Conservation (phyloP, 371 early-diverging fungal genomes). For the Apophysomyces sp. region DNA sequence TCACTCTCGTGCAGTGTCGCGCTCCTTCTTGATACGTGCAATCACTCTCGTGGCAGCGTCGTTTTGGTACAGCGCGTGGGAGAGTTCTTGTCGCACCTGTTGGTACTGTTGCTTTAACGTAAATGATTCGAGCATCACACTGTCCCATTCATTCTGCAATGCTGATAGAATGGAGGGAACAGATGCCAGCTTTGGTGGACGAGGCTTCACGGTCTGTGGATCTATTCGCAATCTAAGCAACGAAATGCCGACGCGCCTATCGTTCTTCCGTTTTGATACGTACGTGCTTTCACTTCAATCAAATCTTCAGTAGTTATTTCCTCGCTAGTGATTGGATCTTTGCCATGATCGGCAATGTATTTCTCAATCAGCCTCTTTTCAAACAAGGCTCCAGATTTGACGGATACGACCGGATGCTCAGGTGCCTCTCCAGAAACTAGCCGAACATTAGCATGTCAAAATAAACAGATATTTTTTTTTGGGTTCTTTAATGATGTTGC, state of each 20-base stretch:
- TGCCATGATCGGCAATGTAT: conserved; percentile 75
- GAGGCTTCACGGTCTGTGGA: conserved; percentile 72
- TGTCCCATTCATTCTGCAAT: conserved; percentile 93
- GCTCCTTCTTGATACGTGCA: conserved; percentile 83
- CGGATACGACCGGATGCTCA: conserved; percentile 80
- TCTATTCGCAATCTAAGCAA: conserved; percentile 28
- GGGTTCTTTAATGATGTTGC: too few relatives aligned
- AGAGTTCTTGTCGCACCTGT: conserved; percentile 84
- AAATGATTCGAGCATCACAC: conserved; percentile 87
- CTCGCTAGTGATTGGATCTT: conserved; percentile 79
- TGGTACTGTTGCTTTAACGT: conserved; percentile 87
- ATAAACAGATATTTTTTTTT: too few relatives aligned
- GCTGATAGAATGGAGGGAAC: conserved; percentile 82
- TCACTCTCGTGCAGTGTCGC: conserved; percentile 84
- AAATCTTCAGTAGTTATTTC: conserved; percentile 74
- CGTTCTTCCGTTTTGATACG: neutral
- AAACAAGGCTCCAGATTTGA: conserved; percentile 79
- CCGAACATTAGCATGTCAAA: neutral
- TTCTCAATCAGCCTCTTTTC: conserved; percentile 84
- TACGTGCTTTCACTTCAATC: conserved; percentile 68
- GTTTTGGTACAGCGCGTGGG: conserved; percentile 88
- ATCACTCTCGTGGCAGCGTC: conserved; percentile 95
- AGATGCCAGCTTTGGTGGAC: conserved; percentile 85
- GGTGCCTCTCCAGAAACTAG: conserved; percentile 89
- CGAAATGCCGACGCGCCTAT: neutral